These are phyloP conservation scores for Gynandropsis gynandra DNA, from an alignment of 345 rosid species.

Conservation along the genomic window DNA sequence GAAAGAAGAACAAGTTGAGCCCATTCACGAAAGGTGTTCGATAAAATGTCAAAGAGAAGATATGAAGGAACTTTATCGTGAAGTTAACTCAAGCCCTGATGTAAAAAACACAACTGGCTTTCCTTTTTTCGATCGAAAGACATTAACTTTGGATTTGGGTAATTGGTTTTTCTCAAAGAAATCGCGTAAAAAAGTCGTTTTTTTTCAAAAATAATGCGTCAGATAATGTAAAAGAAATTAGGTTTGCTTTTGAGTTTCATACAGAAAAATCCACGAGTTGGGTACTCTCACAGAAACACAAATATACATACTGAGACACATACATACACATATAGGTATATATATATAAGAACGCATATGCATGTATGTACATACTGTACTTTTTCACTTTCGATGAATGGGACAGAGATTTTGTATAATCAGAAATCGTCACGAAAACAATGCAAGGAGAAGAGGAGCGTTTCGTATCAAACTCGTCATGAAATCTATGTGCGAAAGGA, in stretches of 20 bases:
- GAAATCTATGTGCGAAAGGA: constrained; percentile 15
- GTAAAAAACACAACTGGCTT: no score
- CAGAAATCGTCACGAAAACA: not conserved
- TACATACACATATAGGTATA: no score
- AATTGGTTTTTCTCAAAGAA: constrained; percentile 6
- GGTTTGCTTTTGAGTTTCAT: no score
- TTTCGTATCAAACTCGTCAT: constrained; percentile 3
- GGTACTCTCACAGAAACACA: no score
- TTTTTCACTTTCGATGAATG: not conserved
- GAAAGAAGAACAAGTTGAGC: not conserved
- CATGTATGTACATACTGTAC: not conserved
- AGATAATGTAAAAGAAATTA: no score
- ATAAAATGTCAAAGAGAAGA: constrained; percentile 5
- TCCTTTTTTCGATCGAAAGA: not conserved
- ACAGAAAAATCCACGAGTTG: no score
- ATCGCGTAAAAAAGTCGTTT: no score
- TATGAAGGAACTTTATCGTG: constrained; percentile 10
- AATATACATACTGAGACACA: no score
- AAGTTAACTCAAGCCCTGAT: constrained; percentile 9
- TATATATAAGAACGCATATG: no score
- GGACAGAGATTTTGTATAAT: not conserved
- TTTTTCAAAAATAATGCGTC: no score
- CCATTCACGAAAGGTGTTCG: constrained; percentile 21
- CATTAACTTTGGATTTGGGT: not conserved
- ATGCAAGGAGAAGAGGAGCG: no score